Evolutionary conservation across 2,329 filamentous ascomycete genomes (phyloP).

Genomic region (Exophiala aquamarina): DNA sequence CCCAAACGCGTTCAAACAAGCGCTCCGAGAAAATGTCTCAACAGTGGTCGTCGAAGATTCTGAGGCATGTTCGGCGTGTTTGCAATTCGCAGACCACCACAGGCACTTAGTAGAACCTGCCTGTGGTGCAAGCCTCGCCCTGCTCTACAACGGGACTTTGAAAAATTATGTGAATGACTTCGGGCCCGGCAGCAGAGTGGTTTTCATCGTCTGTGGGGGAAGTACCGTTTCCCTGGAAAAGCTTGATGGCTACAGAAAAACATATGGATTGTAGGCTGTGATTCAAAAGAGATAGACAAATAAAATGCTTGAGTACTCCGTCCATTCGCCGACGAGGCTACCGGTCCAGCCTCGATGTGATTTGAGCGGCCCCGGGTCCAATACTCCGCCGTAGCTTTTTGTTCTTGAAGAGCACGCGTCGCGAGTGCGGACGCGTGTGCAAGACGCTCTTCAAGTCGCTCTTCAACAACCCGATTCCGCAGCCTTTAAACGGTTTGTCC

Average conservation of each 20-base stretch:
- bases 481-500: too few species aligned
- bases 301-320: too few species aligned
- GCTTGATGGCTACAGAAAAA: conserved; percentile 37
- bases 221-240: conserved; percentile 64
- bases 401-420: too few species aligned
- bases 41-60: conserved; percentile 69
- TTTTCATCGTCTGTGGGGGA: conserved; percentile 83
- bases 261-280: conserved; percentile 2
- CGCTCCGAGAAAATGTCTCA: conserved; percentile 52
- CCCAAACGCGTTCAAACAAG: conserved; percentile 66
- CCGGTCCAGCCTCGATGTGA: too few species aligned
- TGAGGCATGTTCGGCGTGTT: conserved; percentile 76
- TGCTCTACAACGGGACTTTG: conserved; percentile 25
- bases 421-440: too few species aligned
- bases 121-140: conserved; percentile 74
- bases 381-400: too few species aligned
- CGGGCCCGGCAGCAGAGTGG: conserved; percentile 63
- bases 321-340: too few species aligned
- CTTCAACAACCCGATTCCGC: too few species aligned
- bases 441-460: too few species aligned
- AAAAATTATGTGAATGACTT: conserved; percentile 20
- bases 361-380: too few species aligned
- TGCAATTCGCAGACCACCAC: conserved; percentile 78
- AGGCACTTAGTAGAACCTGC: conserved; percentile 78
- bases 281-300: too few species aligned